These are phyloP conservation scores for Penicillium brasilianum DNA, from an alignment of 2,329 filamentous ascomycete species.

Conservation along the genomic window DNA sequence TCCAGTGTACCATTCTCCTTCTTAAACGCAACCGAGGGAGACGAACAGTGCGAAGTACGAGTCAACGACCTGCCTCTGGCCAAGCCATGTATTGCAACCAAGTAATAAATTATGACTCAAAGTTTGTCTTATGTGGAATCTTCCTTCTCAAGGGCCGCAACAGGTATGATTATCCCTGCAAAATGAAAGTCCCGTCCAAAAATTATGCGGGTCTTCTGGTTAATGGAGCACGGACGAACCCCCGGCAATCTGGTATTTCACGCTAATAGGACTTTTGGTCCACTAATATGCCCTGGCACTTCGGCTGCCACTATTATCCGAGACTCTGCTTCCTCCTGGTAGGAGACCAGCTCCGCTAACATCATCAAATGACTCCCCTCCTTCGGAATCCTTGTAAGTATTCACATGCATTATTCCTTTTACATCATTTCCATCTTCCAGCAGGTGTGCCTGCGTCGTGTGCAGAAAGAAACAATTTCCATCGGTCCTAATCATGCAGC, in stretches of 20 bases:
- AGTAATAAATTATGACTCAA: neutral
- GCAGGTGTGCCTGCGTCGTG: neutral
- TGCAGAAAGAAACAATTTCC: neutral
- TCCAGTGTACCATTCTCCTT: constrained; percentile 1
- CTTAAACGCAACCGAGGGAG: neutral
- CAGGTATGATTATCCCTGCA: neutral
- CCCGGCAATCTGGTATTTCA: neutral
- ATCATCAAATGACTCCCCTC: neutral
- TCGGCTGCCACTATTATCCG: neutral
- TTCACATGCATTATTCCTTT: neutral
- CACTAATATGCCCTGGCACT: neutral
- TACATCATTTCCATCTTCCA: neutral
- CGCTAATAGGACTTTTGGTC: neutral
- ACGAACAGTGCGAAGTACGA: neutral
- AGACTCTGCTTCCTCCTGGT: neutral
- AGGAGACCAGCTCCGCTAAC: neutral
- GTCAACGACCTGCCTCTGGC: neutral
- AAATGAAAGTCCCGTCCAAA: neutral
- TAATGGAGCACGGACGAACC: neutral
- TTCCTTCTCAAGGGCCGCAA: neutral
- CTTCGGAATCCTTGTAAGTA: neutral
- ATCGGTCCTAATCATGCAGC: neutral
- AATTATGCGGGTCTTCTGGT: neutral
- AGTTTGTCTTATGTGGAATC: neutral
- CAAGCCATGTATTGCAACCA: neutral